phyloP scores from a whole-genome alignment of 169 alveolate species.

The Sarcocystis neurona region DNA sequence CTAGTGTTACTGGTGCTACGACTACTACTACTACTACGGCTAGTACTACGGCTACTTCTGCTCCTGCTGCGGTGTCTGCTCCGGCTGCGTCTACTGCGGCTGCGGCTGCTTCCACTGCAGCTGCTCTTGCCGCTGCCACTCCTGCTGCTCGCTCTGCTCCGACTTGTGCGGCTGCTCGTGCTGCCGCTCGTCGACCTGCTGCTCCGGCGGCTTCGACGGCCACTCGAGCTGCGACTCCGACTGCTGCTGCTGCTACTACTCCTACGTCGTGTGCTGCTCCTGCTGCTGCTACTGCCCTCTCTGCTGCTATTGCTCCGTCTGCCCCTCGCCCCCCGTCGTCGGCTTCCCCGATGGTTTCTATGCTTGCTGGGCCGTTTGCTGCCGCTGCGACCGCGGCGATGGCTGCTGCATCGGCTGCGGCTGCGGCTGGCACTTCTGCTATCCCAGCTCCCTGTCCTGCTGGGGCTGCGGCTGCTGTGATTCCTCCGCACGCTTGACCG shows the following conservation, averaged over 20 bases:
- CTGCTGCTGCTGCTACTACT: conserved; percentile 1
- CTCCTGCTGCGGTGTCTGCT: conserved; percentile 6
- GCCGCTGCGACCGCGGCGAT: conserved; percentile 39
- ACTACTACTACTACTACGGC: not conserved
- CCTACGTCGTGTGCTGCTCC: conserved; percentile 31
- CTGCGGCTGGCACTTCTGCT: conserved; percentile 40
- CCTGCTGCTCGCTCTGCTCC: conserved; percentile 27
- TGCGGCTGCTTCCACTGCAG: conserved; percentile 24
- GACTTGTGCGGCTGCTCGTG: not conserved
- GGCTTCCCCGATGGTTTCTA: not conserved
- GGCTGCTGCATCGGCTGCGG: conserved; percentile 43
- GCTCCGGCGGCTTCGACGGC: conserved; percentile 8
- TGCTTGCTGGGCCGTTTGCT: not conserved
- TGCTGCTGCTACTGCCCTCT: not conserved
- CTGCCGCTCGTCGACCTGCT: conserved; percentile 4
- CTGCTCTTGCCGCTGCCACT: conserved; percentile 16
- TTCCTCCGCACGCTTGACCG: not conserved
- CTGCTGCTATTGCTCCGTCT: not conserved
- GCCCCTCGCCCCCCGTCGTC: not conserved
- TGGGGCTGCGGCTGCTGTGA: conserved; percentile 34
- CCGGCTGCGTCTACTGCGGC: not conserved
- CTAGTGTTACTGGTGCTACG: conserved; percentile 18
- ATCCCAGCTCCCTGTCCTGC: conserved; percentile 2
- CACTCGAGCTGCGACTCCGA: not conserved
- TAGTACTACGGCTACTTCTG: not conserved